phyloP scores from a whole-genome alignment of 768 basidiomycete genomes.

The Hortiboletus campestris region DNA sequence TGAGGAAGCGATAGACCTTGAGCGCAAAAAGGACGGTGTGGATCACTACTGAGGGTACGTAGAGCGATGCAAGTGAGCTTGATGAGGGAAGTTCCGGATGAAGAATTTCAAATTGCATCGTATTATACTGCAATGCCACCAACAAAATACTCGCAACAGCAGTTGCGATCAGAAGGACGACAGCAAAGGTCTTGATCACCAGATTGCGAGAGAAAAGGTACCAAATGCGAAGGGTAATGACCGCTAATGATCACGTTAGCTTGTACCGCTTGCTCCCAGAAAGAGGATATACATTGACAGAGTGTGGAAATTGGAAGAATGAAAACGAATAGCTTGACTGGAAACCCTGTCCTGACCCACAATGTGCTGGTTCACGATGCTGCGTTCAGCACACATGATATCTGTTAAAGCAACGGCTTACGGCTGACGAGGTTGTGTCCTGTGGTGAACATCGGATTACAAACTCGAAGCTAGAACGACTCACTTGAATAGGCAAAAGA shows the following conservation, averaged over 20 bases:
- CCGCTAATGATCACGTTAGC: conserved; percentile 4
- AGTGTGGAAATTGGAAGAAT: conserved; percentile 1
- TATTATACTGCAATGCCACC: background rate
- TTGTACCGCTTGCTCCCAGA: background rate
- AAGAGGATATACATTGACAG: conserved; percentile 9
- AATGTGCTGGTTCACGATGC: background rate
- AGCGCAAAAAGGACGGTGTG: conserved; percentile 15
- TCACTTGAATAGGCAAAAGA: background rate
- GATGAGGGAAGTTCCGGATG: background rate
- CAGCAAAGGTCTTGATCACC: conserved; percentile 2
- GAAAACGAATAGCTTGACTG: conserved; percentile 3
- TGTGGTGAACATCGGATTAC: background rate
- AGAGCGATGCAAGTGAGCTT: conserved; percentile 3
- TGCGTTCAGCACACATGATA: background rate
- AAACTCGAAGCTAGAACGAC: background rate
- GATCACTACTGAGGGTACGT: conserved; percentile 15
- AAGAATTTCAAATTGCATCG: background rate
- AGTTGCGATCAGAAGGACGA: background rate
- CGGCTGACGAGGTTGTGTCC: background rate
- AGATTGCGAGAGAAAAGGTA: conserved; percentile 8
- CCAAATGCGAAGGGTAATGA: conserved; percentile 16
- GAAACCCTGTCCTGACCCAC: background rate
- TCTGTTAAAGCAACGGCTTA: background rate
- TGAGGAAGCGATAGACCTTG: conserved; percentile 11
- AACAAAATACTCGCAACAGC: background rate